Percentiles rank a stretch among this genome's conserved stretches.
These are phyloP conservation scores for Aspergillus sp. DNA, from an alignment of 2,329 filamentous ascomycete genomes.

Conservation along the genomic window DNA sequence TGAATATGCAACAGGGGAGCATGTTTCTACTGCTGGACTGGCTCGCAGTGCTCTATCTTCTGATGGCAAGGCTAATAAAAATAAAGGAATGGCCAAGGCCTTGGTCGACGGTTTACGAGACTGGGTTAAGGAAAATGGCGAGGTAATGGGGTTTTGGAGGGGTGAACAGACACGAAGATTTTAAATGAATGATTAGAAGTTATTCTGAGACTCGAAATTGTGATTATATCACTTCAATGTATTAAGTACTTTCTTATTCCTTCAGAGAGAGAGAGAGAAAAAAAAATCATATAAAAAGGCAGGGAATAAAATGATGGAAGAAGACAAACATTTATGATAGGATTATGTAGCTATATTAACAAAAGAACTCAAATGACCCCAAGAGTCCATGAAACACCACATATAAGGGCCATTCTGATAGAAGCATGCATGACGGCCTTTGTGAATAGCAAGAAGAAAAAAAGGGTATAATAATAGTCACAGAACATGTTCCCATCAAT, in stretches of 20 bases:
- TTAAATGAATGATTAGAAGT: constrained; percentile 12
- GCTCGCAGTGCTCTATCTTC: constrained; percentile 18
- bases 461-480: too few species aligned
- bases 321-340: too few species aligned
- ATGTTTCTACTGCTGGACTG: constrained; percentile 16
- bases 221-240: background rate
- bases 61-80: constrained; percentile 39
- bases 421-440: too few species aligned
- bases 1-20: constrained; percentile 60
- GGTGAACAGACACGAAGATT: constrained; percentile 51
- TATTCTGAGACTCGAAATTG: too few species aligned
- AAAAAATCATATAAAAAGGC: constrained; percentile 1
- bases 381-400: too few species aligned
- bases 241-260: background rate
- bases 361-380: too few species aligned
- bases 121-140: constrained; percentile 59
- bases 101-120: constrained; percentile 56
- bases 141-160: constrained; percentile 59
- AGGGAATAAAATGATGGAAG: too few species aligned
- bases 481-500: background rate
- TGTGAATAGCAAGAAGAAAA: too few species aligned
- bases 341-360: too few species aligned
- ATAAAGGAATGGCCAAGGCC: constrained; percentile 60
- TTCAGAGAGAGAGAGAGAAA: constrained; percentile 1
- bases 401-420: too few species aligned